Percentiles rank a stretch among this genome's conserved stretches.
Evolutionary conservation across 805 yeast genomes (phyloP).

Genomic region (Yarrowia yakushimensis): DNA sequence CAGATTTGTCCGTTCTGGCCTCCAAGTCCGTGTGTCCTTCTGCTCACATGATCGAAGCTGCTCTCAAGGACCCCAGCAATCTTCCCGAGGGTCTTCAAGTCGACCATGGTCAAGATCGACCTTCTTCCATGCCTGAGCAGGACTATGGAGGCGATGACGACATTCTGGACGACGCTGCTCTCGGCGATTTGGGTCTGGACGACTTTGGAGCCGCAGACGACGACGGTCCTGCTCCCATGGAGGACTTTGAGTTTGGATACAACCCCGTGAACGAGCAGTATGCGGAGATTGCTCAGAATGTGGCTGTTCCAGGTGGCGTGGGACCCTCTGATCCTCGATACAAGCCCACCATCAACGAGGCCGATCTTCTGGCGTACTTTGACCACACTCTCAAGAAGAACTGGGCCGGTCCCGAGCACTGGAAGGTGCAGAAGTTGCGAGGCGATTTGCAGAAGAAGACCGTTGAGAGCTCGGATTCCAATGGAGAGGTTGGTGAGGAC

Average conservation of each 20-base stretch:
- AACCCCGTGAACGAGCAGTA: constrained; percentile 18
- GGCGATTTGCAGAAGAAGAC: background rate
- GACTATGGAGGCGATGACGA: constrained; percentile 31
- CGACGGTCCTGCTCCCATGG: background rate
- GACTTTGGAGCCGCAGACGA: constrained; percentile 6
- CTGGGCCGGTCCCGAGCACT: constrained; percentile 93
- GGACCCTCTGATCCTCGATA: background rate
- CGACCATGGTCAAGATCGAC: background rate
- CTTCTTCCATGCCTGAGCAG: constrained; percentile 21
- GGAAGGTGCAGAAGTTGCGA: constrained; percentile 72
- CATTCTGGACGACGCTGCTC: constrained; percentile 30
- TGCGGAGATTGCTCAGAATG: background rate
- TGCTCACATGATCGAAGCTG: constrained; percentile 54
- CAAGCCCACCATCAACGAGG: constrained; percentile 32
- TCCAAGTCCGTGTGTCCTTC: constrained; percentile 61
- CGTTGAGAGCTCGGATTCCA: background rate
- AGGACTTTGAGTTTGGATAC: constrained; percentile 15
- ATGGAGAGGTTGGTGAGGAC: constrained; percentile 18
- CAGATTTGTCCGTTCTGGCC: constrained; percentile 31
- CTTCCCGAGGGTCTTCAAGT: constrained; percentile 37
- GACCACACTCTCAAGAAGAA: constrained; percentile 65
- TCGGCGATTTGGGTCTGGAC: constrained; percentile 10
- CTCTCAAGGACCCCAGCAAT: constrained; percentile 43
- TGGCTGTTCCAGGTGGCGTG: background rate
- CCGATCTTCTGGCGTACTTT: constrained; percentile 73